Evolutionary conservation across 305 asterid species (phyloP).

Genomic region (Fraxinus sp.): DNA sequence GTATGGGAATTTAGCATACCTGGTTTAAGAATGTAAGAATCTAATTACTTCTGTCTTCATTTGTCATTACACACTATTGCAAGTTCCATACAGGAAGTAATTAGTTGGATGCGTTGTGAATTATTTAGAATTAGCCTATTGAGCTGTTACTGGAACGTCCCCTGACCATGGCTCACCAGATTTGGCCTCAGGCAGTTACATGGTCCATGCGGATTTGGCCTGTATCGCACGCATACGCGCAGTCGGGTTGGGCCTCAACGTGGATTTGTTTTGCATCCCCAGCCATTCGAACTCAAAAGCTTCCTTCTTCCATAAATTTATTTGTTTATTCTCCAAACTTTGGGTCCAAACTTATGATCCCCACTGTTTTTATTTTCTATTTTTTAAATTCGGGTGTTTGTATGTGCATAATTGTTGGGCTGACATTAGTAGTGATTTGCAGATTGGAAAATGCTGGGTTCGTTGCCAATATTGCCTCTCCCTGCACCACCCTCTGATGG

Average conservation of each 20-base stretch:
- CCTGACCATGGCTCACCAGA: not conserved
- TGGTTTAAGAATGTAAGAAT: not conserved
- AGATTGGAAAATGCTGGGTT: slow-evolving; percentile 57
- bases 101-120: not conserved
- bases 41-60: not conserved
- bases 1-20: not conserved
- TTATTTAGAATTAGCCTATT: not conserved
- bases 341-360: not conserved
- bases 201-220: not conserved
- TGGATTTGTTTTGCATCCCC: not conserved
- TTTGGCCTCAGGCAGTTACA: not conserved
- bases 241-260: not conserved
- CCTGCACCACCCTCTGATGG: slow-evolving; percentile 84
- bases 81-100: not conserved
- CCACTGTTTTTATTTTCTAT: not conserved
- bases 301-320: not conserved
- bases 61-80: not conserved
- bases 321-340: not conserved
- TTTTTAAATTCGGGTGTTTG: not conserved
- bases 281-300: not conserved
- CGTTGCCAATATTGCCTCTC: slow-evolving; percentile 66
- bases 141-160: not conserved
- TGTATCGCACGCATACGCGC: not conserved
- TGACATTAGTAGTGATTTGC: slow-evolving; percentile 19
- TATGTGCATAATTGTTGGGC: not conserved